Percentiles rank a stretch among this genome's conserved stretches.
Evolutionary conservation across 805 yeast species (phyloP).

Genomic region (Metschnikowia peoriensis): DNA sequence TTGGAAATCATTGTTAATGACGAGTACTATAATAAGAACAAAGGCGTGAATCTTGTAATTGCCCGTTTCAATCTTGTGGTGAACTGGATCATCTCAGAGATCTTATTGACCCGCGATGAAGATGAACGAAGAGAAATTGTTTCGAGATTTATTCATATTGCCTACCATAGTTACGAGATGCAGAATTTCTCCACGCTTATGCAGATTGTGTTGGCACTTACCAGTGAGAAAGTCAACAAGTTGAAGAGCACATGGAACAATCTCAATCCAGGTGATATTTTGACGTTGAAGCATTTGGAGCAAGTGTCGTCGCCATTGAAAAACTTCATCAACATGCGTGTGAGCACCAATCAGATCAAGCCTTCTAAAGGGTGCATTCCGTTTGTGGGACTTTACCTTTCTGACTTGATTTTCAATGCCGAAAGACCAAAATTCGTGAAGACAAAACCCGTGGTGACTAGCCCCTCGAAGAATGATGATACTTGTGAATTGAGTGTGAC

Average conservation of each 20-base stretch:
- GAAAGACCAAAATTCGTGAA: constrained; percentile 53
- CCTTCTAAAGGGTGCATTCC: constrained; percentile 82
- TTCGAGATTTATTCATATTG: constrained; percentile 86
- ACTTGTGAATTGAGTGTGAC: constrained; percentile 9
- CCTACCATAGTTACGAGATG: constrained; percentile 63
- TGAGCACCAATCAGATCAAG: constrained; percentile 56
- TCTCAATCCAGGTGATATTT: constrained; percentile 68
- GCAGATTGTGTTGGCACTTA: constrained; percentile 82
- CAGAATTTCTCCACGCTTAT: constrained; percentile 87
- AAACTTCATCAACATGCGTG: constrained; percentile 68
- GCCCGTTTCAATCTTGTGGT: constrained; percentile 85
- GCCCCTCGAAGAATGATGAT: constrained; percentile 2
- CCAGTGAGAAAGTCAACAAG: constrained; percentile 58
- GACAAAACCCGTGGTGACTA: constrained; percentile 4
- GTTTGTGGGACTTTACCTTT: constrained; percentile 79
- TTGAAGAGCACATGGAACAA: constrained; percentile 71
- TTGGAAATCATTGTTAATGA: constrained; percentile 64
- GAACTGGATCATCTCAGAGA: constrained; percentile 90
- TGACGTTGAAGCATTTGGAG: constrained; percentile 66
- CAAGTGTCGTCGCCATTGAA: constrained; percentile 69
- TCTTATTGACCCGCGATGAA: constrained; percentile 62
- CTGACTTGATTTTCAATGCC: constrained; percentile 76
- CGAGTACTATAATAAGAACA: constrained; percentile 40
- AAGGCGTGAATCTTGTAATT: constrained; percentile 82
- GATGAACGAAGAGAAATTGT: constrained; percentile 64